Conservation (phyloP, 2,329 filamentous ascomycete species). For the Sclerotiophoma versabilis region DNA sequence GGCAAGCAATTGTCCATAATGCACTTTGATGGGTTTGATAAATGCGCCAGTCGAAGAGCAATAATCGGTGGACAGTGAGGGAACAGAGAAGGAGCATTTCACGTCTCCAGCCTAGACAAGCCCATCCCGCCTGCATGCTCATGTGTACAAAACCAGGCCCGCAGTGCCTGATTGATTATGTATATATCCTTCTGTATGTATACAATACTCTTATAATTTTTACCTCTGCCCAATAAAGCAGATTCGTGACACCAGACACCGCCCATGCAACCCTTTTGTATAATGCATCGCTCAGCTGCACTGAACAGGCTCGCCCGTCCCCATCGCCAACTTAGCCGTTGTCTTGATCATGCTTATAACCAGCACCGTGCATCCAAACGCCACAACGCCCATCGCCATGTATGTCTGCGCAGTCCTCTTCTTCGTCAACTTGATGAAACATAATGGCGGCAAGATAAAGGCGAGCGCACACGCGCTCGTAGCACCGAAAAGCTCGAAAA, state of each 20-base stretch:
- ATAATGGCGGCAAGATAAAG: conserved; percentile 93
- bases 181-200: not conserved
- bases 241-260: conserved; percentile 5
- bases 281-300: conserved; percentile 28
- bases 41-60: too few species aligned
- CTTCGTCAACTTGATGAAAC: conserved; percentile 91
- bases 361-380: conserved; percentile 83
- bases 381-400: conserved; percentile 73
- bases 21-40: too few species aligned
- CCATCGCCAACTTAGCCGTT: conserved; percentile 36
- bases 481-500: conserved; percentile 95
- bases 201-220: not conserved
- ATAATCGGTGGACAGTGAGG: too few species aligned
- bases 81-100: too few species aligned
- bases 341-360: conserved; percentile 60
- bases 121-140: too few species aligned
- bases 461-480: conserved; percentile 93
- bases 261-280: conserved; percentile 9
- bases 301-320: conserved; percentile 28
- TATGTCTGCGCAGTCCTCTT: conserved; percentile 77
- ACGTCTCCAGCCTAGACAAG: too few species aligned
- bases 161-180: not conserved
- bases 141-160: too few species aligned
- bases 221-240: not conserved
- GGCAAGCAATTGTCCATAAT: too few species aligned